These are phyloP conservation scores for Tricladium varicosporioides DNA, from an alignment of 2,329 filamentous ascomycete genomes.

Conservation along the genomic window DNA sequence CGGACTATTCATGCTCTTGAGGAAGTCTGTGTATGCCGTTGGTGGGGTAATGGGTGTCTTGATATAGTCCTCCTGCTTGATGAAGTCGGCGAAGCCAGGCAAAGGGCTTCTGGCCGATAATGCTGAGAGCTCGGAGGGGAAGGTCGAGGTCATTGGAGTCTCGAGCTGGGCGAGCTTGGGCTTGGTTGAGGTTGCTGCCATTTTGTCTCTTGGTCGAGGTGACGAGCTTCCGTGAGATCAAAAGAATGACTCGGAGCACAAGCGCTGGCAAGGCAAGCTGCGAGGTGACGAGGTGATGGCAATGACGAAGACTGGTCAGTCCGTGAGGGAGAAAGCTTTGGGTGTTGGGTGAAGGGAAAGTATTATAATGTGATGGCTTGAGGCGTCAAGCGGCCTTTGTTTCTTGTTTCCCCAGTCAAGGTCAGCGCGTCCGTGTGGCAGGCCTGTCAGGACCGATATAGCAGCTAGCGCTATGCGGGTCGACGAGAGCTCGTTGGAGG, in stretches of 20 bases:
- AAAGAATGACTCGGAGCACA: conserved; percentile 30
- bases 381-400: conserved; percentile 9
- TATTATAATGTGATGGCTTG: conserved; percentile 31
- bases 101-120: conserved; percentile 66
- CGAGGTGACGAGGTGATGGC: conserved; percentile 4
- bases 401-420: conserved; percentile 19
- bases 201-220: conserved; percentile 25
- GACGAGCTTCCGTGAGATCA: conserved; percentile 27
- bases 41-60: conserved; percentile 91
- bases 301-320: conserved; percentile 23
- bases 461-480: conserved; percentile 21
- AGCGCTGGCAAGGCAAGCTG: conserved; percentile 27
- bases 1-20: conserved; percentile 67
- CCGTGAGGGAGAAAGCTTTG: conserved; percentile 23
- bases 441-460: conserved; percentile 25
- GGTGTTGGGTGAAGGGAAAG: conserved; percentile 18
- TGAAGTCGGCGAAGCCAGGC: conserved; percentile 55
- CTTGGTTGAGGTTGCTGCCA: conserved; percentile 30
- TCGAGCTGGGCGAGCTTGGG: conserved; percentile 62
- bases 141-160: conserved; percentile 61
- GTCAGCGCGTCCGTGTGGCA: conserved; percentile 23
- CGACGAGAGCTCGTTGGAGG: conserved; percentile 1
- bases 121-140: conserved; percentile 57
- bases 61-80: conserved; percentile 67
- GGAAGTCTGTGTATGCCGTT: conserved; percentile 86